A percentile compares a stretch with the other conserved stretches of the same genome.
These are phyloP conservation scores for Excoecaria agallocha DNA, from an alignment of 345 rosid genomes.

Conservation along the genomic window DNA sequence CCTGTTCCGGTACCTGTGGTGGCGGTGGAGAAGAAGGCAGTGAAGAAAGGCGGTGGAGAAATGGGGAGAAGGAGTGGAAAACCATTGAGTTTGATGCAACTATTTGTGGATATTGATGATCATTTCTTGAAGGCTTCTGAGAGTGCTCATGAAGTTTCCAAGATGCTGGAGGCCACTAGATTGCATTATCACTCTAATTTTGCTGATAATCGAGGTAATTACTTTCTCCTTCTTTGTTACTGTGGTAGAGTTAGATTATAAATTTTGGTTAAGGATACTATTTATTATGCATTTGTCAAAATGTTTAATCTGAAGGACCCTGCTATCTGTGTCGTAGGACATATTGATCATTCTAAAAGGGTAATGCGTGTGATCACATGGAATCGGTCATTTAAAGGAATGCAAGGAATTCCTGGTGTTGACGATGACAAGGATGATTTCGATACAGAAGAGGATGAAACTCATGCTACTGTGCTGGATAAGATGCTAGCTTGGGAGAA, in stretches of 20 bases:
- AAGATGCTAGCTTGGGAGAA: conserved; percentile 98
- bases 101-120: conserved; percentile 77
- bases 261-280: neutral
- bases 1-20: conserved; percentile 18
- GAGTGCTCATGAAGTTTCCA: conserved; percentile 89
- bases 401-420: conserved; percentile 47
- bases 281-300: neutral
- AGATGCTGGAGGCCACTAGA: conserved; percentile 91
- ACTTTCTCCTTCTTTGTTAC: neutral
- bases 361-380: conserved; percentile 97
- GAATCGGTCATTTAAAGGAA: conserved; percentile 82
- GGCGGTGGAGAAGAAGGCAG: conserved; percentile 40
- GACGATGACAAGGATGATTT: conserved; percentile 71
- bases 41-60: conserved; percentile 30
- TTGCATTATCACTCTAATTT: conserved; percentile 98
- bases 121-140: conserved; percentile 84
- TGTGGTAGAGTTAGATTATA: neutral
- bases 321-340: conserved; percentile 48
- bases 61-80: conserved; percentile 21
- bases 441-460: conserved; percentile 76
- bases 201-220: conserved; percentile 83
- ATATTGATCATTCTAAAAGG: conserved; percentile 85
- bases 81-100: conserved; percentile 39
- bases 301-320: neutral
- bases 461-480: conserved; percentile 95